These are phyloP conservation scores for Stenocarpella maydis DNA, from an alignment of 2,329 filamentous ascomycete species.

Conservation along the genomic window DNA sequence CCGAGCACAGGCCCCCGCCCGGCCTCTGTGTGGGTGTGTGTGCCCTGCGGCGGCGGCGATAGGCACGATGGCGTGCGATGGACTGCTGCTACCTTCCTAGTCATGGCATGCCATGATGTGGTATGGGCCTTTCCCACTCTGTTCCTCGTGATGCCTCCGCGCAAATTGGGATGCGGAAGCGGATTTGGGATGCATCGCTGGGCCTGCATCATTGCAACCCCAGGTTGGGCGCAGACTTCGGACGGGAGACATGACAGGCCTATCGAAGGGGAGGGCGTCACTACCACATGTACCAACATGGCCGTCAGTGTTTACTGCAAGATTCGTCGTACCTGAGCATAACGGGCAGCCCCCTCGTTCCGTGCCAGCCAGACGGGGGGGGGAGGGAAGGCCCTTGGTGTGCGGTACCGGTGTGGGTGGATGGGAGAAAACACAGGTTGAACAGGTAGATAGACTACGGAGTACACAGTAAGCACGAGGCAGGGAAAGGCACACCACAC, in stretches of 20 bases:
- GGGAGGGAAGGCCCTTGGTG: background rate
- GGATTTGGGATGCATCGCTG: conserved; percentile 28
- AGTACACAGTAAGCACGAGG: too few species aligned
- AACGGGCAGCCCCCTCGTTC: conserved; percentile 16
- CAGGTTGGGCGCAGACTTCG: conserved; percentile 25
- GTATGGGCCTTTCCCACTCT: conserved; percentile 16
- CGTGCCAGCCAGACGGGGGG: conserved; percentile 13
- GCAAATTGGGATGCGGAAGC: conserved; percentile 17
- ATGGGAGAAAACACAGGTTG: background rate
- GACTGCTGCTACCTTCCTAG: conserved; percentile 15
- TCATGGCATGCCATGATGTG: conserved; percentile 14
- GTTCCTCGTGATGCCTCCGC: conserved; percentile 12
- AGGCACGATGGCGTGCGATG: background rate
- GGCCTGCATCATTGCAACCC: conserved; percentile 30
- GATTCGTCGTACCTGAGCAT: conserved; percentile 18
- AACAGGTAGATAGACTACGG: too few species aligned
- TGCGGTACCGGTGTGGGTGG: background rate
- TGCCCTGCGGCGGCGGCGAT: conserved; percentile 7
- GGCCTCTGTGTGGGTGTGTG: background rate
- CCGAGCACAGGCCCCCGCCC: background rate
- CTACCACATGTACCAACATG: conserved; percentile 15
- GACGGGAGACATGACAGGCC: conserved; percentile 6
- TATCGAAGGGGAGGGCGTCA: background rate
- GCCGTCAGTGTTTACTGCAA: conserved; percentile 15
- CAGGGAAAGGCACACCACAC: background rate